Evolutionary conservation across 768 basidiomycete genomes (phyloP), one percentile per base, ranked within the genome.

Genomic region (Trametes cinnabarina): DNA sequence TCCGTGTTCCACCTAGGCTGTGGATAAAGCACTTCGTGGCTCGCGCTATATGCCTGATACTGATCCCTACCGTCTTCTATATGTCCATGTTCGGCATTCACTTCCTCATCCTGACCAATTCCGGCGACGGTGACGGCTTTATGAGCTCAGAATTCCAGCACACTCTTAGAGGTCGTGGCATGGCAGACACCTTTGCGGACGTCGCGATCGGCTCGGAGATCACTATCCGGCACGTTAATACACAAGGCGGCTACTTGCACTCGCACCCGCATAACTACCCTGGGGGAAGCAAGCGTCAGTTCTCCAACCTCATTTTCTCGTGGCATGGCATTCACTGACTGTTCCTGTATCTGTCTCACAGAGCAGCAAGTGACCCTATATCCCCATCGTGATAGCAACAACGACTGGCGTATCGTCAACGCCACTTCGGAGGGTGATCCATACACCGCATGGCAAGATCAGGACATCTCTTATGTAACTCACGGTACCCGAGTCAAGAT

Each of bases 61-160:
- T 77, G 30, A 70, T 99, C 3, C 96, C 97, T 3, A 69, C 88
- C 30, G 39, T 88, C 35, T 95, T 99, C 71, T 99, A 99, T 76
- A 94, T 98, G 92, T 71, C 77, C 69, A 97, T 97, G 91, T 99
- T 99, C 77, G 82, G 88, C 72, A 86, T 99, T 51, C 97, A 99
- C 71, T 98, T 98, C 74, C 67, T 87, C 68, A 82, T 99, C 63
- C 77, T 99, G 26, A 82, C 85, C 67, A 90, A 88, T 72, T 90
- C 91, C 2, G 97, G 97, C 30, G 96, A 98, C 51, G 97, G 97
- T 0, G 97, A 98, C 70, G 94, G 95, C 0, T 99, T 99, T 74
- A 99, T 99, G 97, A 96, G 92, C 75, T 92, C 94, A 2, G 95
- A 94, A 70, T 99, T 99, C 76, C 95, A 98, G 74, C 96, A 98